Conservation (phyloP, 208 protist species). For the Leptomonas seymouri region DNA sequence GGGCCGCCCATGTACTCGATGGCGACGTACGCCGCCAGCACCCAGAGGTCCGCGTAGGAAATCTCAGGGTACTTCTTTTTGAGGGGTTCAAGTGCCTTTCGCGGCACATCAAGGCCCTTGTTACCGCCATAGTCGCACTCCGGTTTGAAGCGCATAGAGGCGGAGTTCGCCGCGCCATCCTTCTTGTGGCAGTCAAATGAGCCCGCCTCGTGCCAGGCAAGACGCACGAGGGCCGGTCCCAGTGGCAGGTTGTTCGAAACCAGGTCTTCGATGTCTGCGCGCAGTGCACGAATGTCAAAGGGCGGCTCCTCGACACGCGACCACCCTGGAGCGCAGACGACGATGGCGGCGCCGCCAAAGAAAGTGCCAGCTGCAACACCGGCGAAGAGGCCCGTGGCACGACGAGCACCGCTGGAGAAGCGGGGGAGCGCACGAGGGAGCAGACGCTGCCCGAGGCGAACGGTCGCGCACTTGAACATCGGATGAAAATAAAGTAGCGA, state of each 20-base stretch:
- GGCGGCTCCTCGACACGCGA: constrained; percentile 37
- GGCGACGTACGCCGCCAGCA: constrained; percentile 87
- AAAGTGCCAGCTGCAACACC: constrained; percentile 40
- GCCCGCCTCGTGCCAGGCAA: constrained; percentile 82
- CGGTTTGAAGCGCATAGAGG: constrained; percentile 82
- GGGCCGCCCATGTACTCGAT: constrained; percentile 94
- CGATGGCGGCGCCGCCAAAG: constrained; percentile 43
- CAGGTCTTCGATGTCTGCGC: constrained; percentile 61
- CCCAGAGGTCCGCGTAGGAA: constrained; percentile 94
- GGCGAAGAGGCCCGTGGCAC: constrained; percentile 26
- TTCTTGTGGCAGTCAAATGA: constrained; percentile 68
- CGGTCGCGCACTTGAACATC: constrained; percentile 45
- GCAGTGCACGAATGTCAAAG: constrained; percentile 54
- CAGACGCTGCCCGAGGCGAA: constrained; percentile 43
- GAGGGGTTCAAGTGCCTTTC: constrained; percentile 85
- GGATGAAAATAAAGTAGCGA: neutral
- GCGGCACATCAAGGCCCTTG: constrained; percentile 81
- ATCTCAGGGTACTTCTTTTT: constrained; percentile 89
- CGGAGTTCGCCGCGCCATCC: constrained; percentile 68
- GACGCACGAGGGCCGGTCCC: constrained; percentile 68
- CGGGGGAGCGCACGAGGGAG: constrained; percentile 11
- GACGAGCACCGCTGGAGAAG: constrained; percentile 15
- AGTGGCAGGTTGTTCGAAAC: constrained; percentile 50
- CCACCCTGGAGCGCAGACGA: constrained; percentile 33
- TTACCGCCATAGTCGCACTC: constrained; percentile 86